Base-by-base conservation (phyloP, 2,329 filamentous ascomycete species). In the Fonsecaea monophora region DNA sequence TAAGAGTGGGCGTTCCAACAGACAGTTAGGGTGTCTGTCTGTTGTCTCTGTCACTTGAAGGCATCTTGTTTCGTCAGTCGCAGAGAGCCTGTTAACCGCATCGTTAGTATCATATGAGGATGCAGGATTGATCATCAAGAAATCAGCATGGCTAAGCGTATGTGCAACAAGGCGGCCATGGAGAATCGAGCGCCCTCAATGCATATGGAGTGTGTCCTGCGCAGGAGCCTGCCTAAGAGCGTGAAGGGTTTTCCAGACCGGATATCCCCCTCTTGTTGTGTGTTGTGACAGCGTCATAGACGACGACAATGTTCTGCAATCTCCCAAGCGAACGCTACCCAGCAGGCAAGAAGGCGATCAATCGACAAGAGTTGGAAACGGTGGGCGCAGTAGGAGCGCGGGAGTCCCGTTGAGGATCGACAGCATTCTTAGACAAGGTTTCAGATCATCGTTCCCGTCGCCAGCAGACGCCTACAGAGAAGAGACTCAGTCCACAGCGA, bases 361-460 rank as follows among this genome's bases (percentile, higher is more conserved):
- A 30, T 30, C 18, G 18, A 13, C 45, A 30, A 50, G 45, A 25
- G 21, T 50, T 30, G 10, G 21, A 18, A 13, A 18, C 21, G 18
- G 18, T 18, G 45, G 2, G 10, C 12, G 45, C 21, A 50, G 10
- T 18, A 25, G 3, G 9, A 13, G 18, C 45, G 30, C 45, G 3
- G 3, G 13, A 25, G 10, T 5, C 18, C 9, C 18, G 21, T 25
- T 10, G 45, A 30, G 45, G 45, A 50, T 50, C 45, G 45, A 50
- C 45, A 25, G 45, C 15, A 10, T 25, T 50, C 45, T 25, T 13
- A 30, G 45, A 50, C 45, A 50, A 50, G 45, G 45, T 50, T 50
- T 50, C 45, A 50, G 45, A 50, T 50, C 45, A 50, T 50, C 45
- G 45, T 30, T 10, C 7, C 45, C 8, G 18, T 15, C 45, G 21